Percentiles rank a stretch among this genome's conserved stretches.
Conservation (phyloP, 331 rosid species). For the Arachis monticola region DNA sequence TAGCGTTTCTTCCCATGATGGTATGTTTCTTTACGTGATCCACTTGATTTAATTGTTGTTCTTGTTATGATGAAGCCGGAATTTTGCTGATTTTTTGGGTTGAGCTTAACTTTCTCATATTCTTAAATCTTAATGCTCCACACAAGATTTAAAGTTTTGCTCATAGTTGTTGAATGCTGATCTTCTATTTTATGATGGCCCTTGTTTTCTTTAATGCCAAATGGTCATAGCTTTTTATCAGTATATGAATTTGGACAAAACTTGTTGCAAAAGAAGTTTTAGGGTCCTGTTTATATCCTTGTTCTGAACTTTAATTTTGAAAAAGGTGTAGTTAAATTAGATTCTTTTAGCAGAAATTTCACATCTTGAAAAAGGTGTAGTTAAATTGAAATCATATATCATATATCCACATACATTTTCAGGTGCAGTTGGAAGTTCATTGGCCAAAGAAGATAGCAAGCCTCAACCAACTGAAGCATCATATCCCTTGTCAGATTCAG, state of each 20-base stretch:
- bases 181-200: neutral
- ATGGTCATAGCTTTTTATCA: neutral
- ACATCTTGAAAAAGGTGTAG: neutral
- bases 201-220: neutral
- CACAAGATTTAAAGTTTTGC: neutral
- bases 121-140: neutral
- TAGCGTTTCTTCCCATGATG: slow-evolving; percentile 72
- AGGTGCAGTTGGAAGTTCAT: slow-evolving; percentile 66
- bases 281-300: slow-evolving; percentile 13
- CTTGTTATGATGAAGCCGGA: neutral
- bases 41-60: neutral
- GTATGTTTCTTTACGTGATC: slow-evolving; percentile 46
- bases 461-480: slow-evolving; percentile 47
- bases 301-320: neutral
- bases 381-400: slow-evolving; percentile 20
- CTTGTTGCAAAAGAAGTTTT: slow-evolving; percentile 13
- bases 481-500: slow-evolving; percentile 52
- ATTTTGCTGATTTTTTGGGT: neutral
- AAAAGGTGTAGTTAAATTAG: too few relatives aligned
- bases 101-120: neutral
- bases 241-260: slow-evolving; percentile 2
- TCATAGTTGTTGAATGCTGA: slow-evolving; percentile 15
- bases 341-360: neutral
- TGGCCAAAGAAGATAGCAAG: slow-evolving; percentile 51
- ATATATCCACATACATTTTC: slow-evolving; percentile 38